Conservation (phyloP, 768 basidiomycete species). For the Cyclocybe cylindracea region DNA sequence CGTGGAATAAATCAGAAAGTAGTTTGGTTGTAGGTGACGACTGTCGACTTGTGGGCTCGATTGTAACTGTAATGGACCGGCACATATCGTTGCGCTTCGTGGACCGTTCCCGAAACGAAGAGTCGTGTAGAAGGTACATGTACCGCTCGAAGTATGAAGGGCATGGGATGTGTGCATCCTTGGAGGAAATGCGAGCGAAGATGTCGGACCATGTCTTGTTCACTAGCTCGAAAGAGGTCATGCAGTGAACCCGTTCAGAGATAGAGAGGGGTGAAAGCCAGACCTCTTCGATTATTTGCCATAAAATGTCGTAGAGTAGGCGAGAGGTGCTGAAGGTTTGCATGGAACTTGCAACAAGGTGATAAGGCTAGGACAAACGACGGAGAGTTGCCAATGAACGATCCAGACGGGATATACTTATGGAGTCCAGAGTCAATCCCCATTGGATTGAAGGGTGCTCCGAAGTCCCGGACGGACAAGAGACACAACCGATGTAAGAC, state of each 20-base stretch:
- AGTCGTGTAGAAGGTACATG: slow-evolving; percentile 5
- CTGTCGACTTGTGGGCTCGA: not conserved
- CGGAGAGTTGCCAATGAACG: too few species aligned
- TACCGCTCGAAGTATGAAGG: slow-evolving; percentile 21
- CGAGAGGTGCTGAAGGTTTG: not conserved
- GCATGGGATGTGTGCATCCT: slow-evolving; percentile 32
- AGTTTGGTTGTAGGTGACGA: slow-evolving; percentile 13
- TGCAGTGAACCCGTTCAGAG: slow-evolving; percentile 29
- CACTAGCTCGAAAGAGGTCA: slow-evolving; percentile 29
- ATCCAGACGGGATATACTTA: too few species aligned
- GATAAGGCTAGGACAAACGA: not conserved
- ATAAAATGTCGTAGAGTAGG: slow-evolving; percentile 5
- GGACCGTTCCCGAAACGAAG: slow-evolving; percentile 7
- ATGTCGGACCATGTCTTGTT: slow-evolving; percentile 27
- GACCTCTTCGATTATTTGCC: slow-evolving; percentile 25
- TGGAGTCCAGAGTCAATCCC: too few species aligned
- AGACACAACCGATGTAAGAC: too few species aligned
- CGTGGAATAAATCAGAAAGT: slow-evolving; percentile 20
- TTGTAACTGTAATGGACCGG: not conserved
- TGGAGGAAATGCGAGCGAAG: slow-evolving; percentile 28
- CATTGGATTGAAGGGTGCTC: not conserved
- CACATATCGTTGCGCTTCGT: not conserved
- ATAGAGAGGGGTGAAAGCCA: slow-evolving; percentile 30
- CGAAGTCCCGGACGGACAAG: not conserved
- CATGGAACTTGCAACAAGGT: not conserved